Base-by-base conservation (phyloP, 306 rosid species). In the Fagus sylvatica region DNA sequence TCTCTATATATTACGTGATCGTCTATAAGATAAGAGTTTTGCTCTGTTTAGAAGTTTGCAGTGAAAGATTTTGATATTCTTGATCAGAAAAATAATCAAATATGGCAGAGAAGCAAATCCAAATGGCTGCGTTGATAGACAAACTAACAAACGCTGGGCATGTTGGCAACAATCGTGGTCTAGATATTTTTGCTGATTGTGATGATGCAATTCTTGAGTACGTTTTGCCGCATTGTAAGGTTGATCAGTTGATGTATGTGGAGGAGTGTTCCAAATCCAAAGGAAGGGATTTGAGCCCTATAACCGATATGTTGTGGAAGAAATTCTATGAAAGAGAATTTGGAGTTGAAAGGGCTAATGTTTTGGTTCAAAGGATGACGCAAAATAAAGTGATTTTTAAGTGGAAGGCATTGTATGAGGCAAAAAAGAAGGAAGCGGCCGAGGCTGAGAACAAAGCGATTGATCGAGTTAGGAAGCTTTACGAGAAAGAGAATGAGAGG, bases 331-430 rank as follows among this genome's bases (percentile, higher is more conserved):
- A 84, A 61, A 84, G 65, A 54, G 68, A 84, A 42, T 84, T 87
- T 66, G 84, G 82, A 57, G 74, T 34, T 12, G 69, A 76, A n/a
- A 64, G 4, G 59, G 66, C 80, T 53, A 76, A 76, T 34, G 9
- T 46, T 79, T 81, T 79, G 37, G 19, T 80, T 1, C 76, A 79
- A 76, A 84, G 82, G 78, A 87, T 87, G 90, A 75, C 19, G 81
- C 32, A 74, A 62, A 84, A 53, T 76, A 76, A 60, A n/a, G 87
- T 84, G 7, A 19, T 70, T 2, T 77, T 73, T 78, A 74, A 71
- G 61, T 87, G 90, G 90, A 69, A 51, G 16, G 78, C 82, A 77
- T 77, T 87, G 76, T 87, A 81, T 15, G 83, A 84, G 90, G 90
- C 88, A 40, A 84, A 84, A 66, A 46, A 56, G 74, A 75, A 80